Base-by-base conservation (phyloP, 1,284 basidiomycete genomes). In the Cryptococcus sp. region DNA sequence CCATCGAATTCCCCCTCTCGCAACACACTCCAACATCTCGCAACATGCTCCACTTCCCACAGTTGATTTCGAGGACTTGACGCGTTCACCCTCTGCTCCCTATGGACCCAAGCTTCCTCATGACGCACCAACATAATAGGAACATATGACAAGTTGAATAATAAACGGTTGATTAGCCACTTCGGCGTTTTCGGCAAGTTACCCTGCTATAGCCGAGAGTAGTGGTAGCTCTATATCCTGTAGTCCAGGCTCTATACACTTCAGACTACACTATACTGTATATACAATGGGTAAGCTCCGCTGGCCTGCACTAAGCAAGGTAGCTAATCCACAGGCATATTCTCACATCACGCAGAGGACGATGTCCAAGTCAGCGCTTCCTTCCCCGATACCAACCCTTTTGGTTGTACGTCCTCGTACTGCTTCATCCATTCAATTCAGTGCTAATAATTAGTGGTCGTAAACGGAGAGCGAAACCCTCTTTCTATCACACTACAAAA, bases 381-480 rank as follows among this genome's bases (percentile, higher is more conserved):
- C 16, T 92, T 90, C 74, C 82, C 84, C 22, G 85, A 88, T 57
- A 78, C 78, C 56, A 91, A 91, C 73, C 81, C 83, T 1, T 90
- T 91, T 64, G 86, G 85, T 62, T 85, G 89, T 91, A 72, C 69
- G 88, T 83, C 39, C 16, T 23, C 14, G 31, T 23, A 13, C 40
- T 19, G 39, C 50, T 22, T 50, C 39, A n/a, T 10, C 11, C 7
- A 7, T 10, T 42, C 39, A 45, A 41, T 10, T 7, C 9, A 19
- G 11, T 13, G 11, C 9, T 9, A 41, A 7, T 10, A 16, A 59
- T 34, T 66, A 91, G 90, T 90, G 55, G 78, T 92, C 48, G 83
- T 90, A 45, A 93, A 93, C 66, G 90, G 90, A 54, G 86, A 92
- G 77, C 82, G 81, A 64, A 93, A 90, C 75, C 76, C 79, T 47